These are phyloP conservation scores for Cercospora nicotianae DNA, from an alignment of 2,329 filamentous ascomycete species.

Conservation along the genomic window DNA sequence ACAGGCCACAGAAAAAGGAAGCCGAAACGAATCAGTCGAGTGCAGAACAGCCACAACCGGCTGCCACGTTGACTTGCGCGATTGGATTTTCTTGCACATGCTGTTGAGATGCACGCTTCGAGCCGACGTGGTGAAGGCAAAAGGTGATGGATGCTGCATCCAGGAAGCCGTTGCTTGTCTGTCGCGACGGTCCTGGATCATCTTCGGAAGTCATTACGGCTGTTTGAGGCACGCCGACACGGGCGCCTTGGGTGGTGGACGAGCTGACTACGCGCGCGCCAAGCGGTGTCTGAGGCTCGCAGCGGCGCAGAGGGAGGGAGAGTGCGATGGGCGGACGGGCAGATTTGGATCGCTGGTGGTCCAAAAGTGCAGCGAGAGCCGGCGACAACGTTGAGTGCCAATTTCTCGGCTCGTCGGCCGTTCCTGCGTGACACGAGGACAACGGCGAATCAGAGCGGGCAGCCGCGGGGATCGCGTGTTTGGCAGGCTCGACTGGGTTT, in stretches of 20 bases:
- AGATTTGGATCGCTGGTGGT: conserved; percentile 5
- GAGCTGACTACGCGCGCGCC: background rate
- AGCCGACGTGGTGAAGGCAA: background rate
- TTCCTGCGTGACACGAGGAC: background rate
- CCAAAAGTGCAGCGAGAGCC: background rate
- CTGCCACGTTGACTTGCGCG: background rate
- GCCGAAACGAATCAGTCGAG: background rate
- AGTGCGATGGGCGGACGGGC: background rate
- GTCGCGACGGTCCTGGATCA: background rate
- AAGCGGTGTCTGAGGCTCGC: background rate
- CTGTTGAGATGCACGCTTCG: background rate
- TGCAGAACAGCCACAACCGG: background rate
- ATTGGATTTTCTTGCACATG: background rate
- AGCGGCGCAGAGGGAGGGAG: background rate
- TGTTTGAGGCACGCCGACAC: conserved; percentile 1
- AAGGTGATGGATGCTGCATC: background rate
- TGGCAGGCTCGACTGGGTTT: background rate
- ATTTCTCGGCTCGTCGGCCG: background rate
- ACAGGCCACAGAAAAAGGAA: background rate
- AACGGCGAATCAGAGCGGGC: background rate
- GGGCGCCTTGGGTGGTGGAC: background rate
- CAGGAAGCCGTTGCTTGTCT: background rate
- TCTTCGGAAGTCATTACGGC: conserved; percentile 4
- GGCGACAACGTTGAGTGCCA: background rate
- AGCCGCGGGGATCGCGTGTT: background rate